Evolutionary conservation across 257 asterid species (phyloP).

Genomic region (Solanum chmielewskii): DNA sequence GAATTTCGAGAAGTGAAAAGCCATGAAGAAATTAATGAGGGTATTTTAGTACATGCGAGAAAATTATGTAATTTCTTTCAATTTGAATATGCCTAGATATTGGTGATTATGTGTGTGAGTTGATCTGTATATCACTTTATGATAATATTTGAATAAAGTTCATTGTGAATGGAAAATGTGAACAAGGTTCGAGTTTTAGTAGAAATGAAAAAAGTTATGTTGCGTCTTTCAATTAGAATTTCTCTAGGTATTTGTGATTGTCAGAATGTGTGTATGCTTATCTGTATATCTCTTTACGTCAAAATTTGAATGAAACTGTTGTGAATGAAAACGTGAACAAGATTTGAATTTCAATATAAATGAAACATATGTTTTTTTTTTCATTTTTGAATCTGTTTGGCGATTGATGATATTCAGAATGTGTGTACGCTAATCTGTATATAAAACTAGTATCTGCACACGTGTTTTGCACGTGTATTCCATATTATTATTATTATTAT

Average conservation of each 20-base stretch:
- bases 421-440: background rate
- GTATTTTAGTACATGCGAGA: background rate
- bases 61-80: background rate
- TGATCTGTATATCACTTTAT: background rate
- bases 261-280: background rate
- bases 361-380: background rate
- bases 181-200: background rate
- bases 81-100: background rate
- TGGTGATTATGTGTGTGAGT: background rate
- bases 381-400: background rate
- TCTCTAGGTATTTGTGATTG: background rate
- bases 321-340: background rate
- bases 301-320: background rate
- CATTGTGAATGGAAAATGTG: background rate
- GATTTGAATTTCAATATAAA: background rate
- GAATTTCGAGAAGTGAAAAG: background rate
- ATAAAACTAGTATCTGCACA: too few species aligned
- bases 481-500: too few species aligned
- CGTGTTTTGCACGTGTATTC: too few species aligned
- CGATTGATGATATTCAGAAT: background rate
- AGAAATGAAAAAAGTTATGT: background rate
- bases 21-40: background rate
- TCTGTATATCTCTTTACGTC: background rate
- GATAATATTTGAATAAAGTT: background rate
- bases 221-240: background rate